Evolutionary conservation across 129 eudicot genomes (phyloP).

Genomic region (Escallonia rubra): DNA sequence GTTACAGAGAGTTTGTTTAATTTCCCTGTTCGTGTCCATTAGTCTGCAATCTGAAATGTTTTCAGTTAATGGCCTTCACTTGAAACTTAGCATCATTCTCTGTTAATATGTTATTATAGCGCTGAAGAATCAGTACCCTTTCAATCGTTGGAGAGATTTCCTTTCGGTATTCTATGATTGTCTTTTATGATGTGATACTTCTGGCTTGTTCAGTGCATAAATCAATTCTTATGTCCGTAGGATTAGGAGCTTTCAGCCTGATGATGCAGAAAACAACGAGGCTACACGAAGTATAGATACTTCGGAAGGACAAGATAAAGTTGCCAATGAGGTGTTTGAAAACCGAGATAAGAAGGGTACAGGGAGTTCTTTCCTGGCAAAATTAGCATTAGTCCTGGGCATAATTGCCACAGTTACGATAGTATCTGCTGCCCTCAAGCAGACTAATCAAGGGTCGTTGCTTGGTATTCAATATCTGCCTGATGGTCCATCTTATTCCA

Average conservation of each 20-base stretch:
- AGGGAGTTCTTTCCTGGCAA: conserved; percentile 61
- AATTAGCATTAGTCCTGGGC: conserved; percentile 61
- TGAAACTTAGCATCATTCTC: not conserved
- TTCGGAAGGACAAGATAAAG: conserved; percentile 29
- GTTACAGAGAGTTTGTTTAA: too few species aligned
- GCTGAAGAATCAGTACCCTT: too few species aligned
- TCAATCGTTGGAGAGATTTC: too few species aligned
- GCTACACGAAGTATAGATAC: conserved; percentile 28
- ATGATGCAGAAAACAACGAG: conserved; percentile 35
- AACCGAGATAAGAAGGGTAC: conserved; percentile 29
- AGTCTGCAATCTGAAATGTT: too few species aligned
- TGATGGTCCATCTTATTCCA: conserved; percentile 44
- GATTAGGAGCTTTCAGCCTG: conserved; percentile 44
- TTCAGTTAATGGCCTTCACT: not conserved
- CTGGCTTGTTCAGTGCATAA: conserved; percentile 9
- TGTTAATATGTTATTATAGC: not conserved
- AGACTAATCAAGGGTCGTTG: conserved; percentile 43
- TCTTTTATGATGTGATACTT: not conserved
- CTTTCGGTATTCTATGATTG: not conserved
- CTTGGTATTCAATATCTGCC: conserved; percentile 47
- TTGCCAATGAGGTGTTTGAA: conserved; percentile 24
- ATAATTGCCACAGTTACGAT: conserved; percentile 63
- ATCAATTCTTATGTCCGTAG: conserved; percentile 20
- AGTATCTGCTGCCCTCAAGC: conserved; percentile 49
- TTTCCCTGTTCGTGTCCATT: too few species aligned